These are phyloP conservation scores for Nakaseomyces uthaithaninus DNA, from an alignment of 1,139 yeast species.

Conservation along the genomic window DNA sequence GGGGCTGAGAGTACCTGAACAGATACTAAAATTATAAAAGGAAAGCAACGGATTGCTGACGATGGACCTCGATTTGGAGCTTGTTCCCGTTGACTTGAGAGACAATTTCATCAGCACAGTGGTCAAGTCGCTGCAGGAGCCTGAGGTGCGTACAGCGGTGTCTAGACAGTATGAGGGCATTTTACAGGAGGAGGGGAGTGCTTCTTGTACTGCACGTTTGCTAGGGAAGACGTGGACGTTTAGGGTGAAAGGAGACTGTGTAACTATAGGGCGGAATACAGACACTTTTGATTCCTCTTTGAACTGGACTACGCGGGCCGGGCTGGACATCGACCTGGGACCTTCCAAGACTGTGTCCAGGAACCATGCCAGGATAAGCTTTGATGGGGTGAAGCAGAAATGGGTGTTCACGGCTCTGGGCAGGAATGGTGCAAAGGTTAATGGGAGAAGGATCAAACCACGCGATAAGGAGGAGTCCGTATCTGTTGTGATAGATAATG, in stretches of 20 bases:
- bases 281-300: constrained; percentile 33
- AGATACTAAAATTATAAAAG: no score
- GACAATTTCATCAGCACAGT: background rate
- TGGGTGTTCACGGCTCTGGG: constrained; percentile 87
- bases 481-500: constrained; percentile 60
- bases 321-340: constrained; percentile 81
- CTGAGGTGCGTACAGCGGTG: constrained; percentile 1
- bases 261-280: constrained; percentile 78
- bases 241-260: constrained; percentile 53
- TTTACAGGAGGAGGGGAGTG: background rate
- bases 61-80: constrained; percentile 1
- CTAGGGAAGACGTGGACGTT: constrained; percentile 89
- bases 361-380: constrained; percentile 76
- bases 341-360: constrained; percentile 95
- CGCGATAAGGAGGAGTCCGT: constrained; percentile 38
- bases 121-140: constrained; percentile 1
- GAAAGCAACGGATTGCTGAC: background rate
- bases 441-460: constrained; percentile 46
- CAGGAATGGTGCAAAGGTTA: constrained; percentile 88
- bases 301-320: constrained; percentile 6
- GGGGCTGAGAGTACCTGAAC: no score
- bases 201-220: constrained; percentile 39
- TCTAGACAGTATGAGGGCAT: background rate
- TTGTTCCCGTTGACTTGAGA: background rate
- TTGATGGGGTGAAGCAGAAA: constrained; percentile 60